A percentile compares a stretch with the other conserved stretches of the same genome.
Evolutionary conservation across 495 filamentous ascomycete species (phyloP).

Genomic region (Pyrenula aspistea): DNA sequence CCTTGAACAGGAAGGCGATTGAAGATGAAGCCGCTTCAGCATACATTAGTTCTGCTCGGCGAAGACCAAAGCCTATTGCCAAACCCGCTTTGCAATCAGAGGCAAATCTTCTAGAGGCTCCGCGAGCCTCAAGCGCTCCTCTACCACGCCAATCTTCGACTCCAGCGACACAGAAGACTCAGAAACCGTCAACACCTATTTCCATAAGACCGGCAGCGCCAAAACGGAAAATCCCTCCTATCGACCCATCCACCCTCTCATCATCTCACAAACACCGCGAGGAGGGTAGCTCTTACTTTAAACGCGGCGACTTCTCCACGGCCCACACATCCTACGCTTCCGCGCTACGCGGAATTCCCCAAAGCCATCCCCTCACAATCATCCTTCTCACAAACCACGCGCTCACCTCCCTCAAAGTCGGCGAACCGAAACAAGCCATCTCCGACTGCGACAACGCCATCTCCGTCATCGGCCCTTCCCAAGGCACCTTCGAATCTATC

Average conservation of each 20-base stretch:
- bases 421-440: constrained; percentile 75
- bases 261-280: constrained; percentile 64
- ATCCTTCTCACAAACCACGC: constrained; percentile 85
- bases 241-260: constrained; percentile 55
- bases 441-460: constrained; percentile 72
- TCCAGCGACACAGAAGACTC: constrained; percentile 28
- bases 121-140: constrained; percentile 17
- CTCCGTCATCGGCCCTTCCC: constrained; percentile 63
- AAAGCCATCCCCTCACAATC: constrained; percentile 74
- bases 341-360: constrained; percentile 61
- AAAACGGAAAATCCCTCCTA: constrained; percentile 50
- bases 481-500: constrained; percentile 69
- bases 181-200: constrained; percentile 21
- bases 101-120: constrained; percentile 14
- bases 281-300: constrained; percentile 78
- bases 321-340: constrained; percentile 73
- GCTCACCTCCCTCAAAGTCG: constrained; percentile 76
- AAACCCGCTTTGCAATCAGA: constrained; percentile 38
- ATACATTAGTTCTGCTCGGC: constrained; percentile 80
- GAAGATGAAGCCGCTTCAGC: constrained; percentile 77
- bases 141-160: constrained; percentile 14
- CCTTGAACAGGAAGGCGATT: constrained; percentile 54
- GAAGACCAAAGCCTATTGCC: constrained; percentile 32
- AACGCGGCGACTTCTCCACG: constrained; percentile 79
- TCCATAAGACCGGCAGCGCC: constrained; percentile 33